phyloP scores from a whole-genome alignment of 768 basidiomycete species.

The Suillus weaverae region DNA sequence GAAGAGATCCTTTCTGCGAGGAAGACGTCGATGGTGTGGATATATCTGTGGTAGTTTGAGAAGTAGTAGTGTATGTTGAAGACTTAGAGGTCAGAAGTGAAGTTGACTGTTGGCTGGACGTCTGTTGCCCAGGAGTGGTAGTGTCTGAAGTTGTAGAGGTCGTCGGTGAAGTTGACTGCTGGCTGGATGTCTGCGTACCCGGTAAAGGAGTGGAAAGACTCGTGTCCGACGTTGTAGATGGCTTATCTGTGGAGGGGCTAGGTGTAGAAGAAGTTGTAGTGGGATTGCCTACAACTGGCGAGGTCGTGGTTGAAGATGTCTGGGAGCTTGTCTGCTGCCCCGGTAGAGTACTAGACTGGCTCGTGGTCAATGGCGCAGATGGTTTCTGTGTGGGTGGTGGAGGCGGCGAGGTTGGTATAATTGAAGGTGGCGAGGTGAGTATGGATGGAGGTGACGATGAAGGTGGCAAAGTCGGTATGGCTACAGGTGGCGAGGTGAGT shows the following conservation, averaged over 20 bases:
- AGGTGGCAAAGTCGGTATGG: neutral
- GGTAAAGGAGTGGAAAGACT: neutral
- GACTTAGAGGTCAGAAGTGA: neutral
- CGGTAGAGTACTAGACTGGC: neutral
- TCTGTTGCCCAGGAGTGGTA: neutral
- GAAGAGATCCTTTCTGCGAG: neutral
- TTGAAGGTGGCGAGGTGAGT: neutral
- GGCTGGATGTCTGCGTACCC: neutral
- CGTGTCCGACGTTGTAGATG: neutral
- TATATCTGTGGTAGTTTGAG: neutral
- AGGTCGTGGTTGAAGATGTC: neutral
- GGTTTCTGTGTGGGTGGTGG: neutral
- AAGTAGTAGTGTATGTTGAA: neutral
- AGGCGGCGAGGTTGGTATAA: neutral
- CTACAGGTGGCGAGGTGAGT: neutral
- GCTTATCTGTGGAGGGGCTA: neutral
- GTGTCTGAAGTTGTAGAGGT: neutral
- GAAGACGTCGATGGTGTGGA: neutral
- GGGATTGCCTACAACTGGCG: neutral
- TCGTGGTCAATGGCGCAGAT: neutral
- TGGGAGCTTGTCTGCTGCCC: neutral
- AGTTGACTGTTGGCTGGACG: neutral
- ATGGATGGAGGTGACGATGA: neutral
- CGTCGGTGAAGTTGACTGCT: neutral
- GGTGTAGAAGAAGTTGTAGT: neutral